Conservation (phyloP, 2,329 filamentous ascomycete species). For the Sclerotinia borealis region DNA sequence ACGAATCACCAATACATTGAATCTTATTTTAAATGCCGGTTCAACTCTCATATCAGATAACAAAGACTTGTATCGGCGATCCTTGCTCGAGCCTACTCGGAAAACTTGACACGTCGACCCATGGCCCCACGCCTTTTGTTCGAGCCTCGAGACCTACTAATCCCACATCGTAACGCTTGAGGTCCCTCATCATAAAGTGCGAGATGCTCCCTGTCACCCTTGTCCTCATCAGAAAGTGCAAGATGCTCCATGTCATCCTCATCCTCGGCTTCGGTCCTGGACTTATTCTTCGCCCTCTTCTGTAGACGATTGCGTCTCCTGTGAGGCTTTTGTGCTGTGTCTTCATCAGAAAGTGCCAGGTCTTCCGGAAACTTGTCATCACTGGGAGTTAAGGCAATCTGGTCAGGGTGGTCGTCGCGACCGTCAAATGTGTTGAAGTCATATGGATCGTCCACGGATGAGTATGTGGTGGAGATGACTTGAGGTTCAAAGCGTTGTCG, state of each 20-base stretch:
- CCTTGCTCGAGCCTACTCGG: background rate
- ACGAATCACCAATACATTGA: background rate
- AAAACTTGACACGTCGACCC: constrained; percentile 1
- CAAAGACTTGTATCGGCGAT: background rate
- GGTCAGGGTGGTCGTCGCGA: background rate
- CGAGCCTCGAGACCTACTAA: background rate
- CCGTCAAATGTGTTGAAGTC: background rate
- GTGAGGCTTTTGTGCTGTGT: background rate
- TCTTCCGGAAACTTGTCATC: background rate
- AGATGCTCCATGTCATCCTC: background rate
- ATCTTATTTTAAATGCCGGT: background rate
- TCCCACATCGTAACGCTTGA: background rate
- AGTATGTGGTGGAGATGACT: background rate
- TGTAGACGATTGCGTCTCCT: background rate
- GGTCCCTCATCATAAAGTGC: background rate
- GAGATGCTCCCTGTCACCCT: too few species aligned
- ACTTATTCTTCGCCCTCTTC: background rate
- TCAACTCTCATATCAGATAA: background rate
- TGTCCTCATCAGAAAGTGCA: background rate
- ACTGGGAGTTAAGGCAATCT: background rate
- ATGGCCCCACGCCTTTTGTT: background rate
- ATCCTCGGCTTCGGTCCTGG: background rate
- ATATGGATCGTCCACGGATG: background rate
- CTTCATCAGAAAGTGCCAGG: background rate
- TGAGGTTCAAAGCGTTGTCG: background rate